Evolutionary conservation across 768 basidiomycete species (phyloP).

Genomic region (Lentinula guzmanii): DNA sequence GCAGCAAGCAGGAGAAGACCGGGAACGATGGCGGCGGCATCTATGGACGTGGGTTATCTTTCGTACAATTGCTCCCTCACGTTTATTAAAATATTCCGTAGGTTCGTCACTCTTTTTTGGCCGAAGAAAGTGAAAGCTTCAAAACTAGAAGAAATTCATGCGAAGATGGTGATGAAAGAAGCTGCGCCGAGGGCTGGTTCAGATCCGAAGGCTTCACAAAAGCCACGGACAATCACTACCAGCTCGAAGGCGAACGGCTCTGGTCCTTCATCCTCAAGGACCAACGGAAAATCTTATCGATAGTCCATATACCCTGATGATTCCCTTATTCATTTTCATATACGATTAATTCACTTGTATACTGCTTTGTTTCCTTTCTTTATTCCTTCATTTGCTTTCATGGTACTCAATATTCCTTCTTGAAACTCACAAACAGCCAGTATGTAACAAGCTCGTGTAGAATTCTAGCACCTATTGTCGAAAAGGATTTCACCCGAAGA

Average conservation of each 20-base stretch:
- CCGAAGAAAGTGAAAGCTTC: conserved; percentile 93
- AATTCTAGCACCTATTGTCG: conserved; percentile 10
- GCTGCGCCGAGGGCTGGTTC: conserved; percentile 54
- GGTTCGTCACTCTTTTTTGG: conserved; percentile 96
- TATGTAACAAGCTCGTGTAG: conserved; percentile 10
- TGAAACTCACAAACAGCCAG: not conserved
- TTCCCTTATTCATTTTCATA: not conserved
- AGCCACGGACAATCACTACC: conserved; percentile 43
- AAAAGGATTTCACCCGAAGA: not conserved
- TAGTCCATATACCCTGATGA: conserved; percentile 25
- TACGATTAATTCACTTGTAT: conserved; percentile 16
- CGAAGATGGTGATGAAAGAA: conserved; percentile 93
- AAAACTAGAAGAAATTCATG: conserved; percentile 92
- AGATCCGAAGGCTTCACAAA: conserved; percentile 48
- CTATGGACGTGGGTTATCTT: conserved; percentile 83
- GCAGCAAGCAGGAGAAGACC: conserved; percentile 73
- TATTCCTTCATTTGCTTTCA: conserved; percentile 10
- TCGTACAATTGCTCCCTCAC: not conserved
- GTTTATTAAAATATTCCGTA: conserved; percentile 21
- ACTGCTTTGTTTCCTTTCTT: conserved; percentile 12
- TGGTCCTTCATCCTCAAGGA: conserved; percentile 33
- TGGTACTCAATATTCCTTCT: not conserved
- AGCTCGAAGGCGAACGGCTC: conserved; percentile 51
- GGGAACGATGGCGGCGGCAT: conserved; percentile 85
- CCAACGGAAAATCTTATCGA: conserved; percentile 59